These are phyloP conservation scores for Umbelopsis sp. DNA, from an alignment of 192 early-diverging fungal genomes.

Conservation along the genomic window DNA sequence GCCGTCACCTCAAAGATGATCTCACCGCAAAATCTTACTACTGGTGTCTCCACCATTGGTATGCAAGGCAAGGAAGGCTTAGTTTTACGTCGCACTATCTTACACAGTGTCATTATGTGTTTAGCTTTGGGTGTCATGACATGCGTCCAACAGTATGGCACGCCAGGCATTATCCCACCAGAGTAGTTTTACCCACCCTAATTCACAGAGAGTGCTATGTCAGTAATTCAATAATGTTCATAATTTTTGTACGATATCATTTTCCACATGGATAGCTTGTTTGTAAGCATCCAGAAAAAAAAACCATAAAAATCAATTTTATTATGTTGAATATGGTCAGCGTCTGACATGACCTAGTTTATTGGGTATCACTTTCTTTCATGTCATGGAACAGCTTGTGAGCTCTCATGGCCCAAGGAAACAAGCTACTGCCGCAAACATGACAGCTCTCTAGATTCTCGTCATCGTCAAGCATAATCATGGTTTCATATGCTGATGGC, in stretches of 20 bases:
- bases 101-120: constrained; percentile 37
- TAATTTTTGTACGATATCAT: no score
- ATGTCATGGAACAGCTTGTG: neutral
- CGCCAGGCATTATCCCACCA: constrained; percentile 16
- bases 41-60: constrained; percentile 43
- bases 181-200: neutral
- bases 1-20: constrained; percentile 44
- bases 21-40: constrained; percentile 45
- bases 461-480: neutral
- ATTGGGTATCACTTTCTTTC: neutral
- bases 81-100: constrained; percentile 38
- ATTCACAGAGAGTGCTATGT: no score
- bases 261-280: no score
- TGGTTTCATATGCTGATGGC: neutral
- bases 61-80: constrained; percentile 37
- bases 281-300: no score
- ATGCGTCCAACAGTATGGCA: constrained; percentile 35
- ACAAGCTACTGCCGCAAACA: neutral
- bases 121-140: constrained; percentile 34
- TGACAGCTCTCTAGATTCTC: neutral
- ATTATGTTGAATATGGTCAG: no score
- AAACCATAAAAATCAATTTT: no score
- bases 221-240: no score
- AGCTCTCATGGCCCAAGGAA: neutral
- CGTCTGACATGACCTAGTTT: no score